Evolutionary conservation across 768 basidiomycete species (phyloP).

Genomic region (Botryobasidium botryosum): DNA sequence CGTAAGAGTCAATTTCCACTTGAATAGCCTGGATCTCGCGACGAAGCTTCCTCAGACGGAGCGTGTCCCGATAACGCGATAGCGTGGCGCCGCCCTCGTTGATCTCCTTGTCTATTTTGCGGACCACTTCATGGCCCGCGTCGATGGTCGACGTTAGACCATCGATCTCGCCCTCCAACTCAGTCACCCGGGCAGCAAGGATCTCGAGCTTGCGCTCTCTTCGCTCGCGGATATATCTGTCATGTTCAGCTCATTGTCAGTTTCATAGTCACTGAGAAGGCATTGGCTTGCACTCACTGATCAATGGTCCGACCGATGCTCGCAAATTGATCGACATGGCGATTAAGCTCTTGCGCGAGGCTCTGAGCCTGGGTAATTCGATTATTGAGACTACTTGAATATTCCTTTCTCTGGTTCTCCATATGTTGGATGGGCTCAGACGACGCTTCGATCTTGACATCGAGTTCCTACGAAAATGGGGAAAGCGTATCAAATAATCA

Average conservation of each 20-base stretch:
- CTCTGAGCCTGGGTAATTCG: slow-evolving; percentile 37
- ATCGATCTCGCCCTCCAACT: slow-evolving; percentile 31
- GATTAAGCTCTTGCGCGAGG: slow-evolving; percentile 45
- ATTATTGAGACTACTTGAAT: slow-evolving; percentile 32
- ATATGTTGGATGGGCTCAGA: slow-evolving; percentile 48
- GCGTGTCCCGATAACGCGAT: slow-evolving; percentile 66
- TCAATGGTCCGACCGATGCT: slow-evolving; percentile 13
- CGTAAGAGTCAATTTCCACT: slow-evolving; percentile 50
- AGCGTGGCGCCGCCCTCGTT: slow-evolving; percentile 50
- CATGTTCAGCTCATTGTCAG: no score
- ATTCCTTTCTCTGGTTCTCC: slow-evolving; percentile 34
- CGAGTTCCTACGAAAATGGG: slow-evolving; percentile 36
- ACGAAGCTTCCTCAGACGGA: slow-evolving; percentile 52
- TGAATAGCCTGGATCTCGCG: slow-evolving; percentile 50
- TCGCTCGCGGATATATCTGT: no score
- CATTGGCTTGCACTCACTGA: neutral
- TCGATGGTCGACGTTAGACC: slow-evolving; percentile 27
- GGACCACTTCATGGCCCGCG: slow-evolving; percentile 28
- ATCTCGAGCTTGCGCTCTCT: slow-evolving; percentile 33
- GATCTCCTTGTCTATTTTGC: slow-evolving; percentile 57
- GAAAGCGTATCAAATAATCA: no score
- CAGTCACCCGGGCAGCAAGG: no score
- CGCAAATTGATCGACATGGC: slow-evolving; percentile 42
- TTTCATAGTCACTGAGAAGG: no score
- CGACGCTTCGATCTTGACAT: slow-evolving; percentile 39